Conservation (phyloP, 768 basidiomycete genomes). For the Cystofilobasidium bisporidii region DNA sequence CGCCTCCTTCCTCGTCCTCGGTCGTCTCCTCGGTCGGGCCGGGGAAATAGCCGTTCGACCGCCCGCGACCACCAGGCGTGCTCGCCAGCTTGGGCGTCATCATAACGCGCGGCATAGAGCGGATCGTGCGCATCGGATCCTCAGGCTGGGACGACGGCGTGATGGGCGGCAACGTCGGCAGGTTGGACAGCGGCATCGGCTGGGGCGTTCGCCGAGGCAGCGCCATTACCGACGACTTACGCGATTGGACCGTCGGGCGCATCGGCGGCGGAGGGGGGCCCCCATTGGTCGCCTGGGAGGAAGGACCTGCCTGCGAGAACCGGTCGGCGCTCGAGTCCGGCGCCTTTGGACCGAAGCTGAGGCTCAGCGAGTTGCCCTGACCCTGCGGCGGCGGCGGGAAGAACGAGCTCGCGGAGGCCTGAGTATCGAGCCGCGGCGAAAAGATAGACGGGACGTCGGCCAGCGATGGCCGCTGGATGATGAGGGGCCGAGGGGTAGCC, state of each 20-base stretch:
- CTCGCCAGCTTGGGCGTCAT: conserved; percentile 3
- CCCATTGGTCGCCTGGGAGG: background rate
- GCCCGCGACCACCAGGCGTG: background rate
- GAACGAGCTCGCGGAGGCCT: background rate
- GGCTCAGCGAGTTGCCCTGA: background rate
- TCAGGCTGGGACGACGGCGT: conserved; percentile 2
- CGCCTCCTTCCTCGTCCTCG: conserved; percentile 14
- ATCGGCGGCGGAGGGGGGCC: background rate
- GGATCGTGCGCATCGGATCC: conserved; percentile 15
- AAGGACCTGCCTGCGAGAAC: background rate
- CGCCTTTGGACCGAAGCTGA: background rate
- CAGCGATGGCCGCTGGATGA: background rate
- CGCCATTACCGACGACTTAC: conserved; percentile 23
- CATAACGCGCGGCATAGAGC: conserved; percentile 23
- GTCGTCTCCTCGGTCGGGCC: background rate
- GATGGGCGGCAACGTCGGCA: conserved; percentile 23
- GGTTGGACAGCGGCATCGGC: conserved; percentile 26
- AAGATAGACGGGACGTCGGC: conserved; percentile 5
- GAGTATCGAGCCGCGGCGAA: background rate
- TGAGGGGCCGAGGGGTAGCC: background rate
- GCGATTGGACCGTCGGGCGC: background rate
- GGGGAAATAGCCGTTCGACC: background rate
- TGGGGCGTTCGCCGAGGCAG: conserved; percentile 18
- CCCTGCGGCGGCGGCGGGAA: background rate
- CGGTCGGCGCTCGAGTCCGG: too few relatives aligned